Conservation (phyloP, 2,329 filamentous ascomycete species). For the Aspergillus vadensis region DNA sequence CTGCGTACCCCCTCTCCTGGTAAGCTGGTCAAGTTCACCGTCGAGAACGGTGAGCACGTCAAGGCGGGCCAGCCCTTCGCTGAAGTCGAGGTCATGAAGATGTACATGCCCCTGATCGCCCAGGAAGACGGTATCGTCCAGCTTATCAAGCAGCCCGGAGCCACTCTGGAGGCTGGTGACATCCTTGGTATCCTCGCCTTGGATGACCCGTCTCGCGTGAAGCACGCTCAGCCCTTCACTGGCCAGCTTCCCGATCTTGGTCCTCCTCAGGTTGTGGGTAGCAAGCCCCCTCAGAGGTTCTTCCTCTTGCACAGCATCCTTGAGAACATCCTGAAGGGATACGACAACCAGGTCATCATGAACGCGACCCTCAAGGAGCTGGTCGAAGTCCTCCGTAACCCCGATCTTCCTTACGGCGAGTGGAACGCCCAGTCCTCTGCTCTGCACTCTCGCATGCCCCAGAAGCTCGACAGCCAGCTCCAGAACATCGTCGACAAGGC, state of each 20-base stretch:
- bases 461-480: conserved; percentile 82
- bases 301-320: conserved; percentile 74
- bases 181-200: conserved; percentile 96
- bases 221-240: conserved; percentile 92
- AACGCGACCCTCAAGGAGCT: conserved; percentile 79
- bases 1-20: conserved; percentile 91
- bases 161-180: conserved; percentile 95
- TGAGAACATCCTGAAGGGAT: conserved; percentile 85
- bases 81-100: conserved; percentile 99
- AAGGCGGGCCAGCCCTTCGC: conserved; percentile 90
- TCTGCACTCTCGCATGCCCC: conserved; percentile 94
- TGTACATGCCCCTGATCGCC: conserved; percentile 98
- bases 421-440: conserved; percentile 96
- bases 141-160: conserved; percentile 97
- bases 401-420: conserved; percentile 91
- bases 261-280: conserved; percentile 81
- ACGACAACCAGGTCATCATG: conserved; percentile 98
- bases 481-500: conserved; percentile 84
- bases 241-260: conserved; percentile 87
- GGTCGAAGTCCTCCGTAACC: conserved; percentile 84
- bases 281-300: conserved; percentile 89
- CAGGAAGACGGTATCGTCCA: conserved; percentile 96
- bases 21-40: conserved; percentile 96
- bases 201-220: conserved; percentile 93
- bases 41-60: conserved; percentile 93